Conservation (phyloP, 805 yeast genomes). For the Pichia occidentalis region DNA sequence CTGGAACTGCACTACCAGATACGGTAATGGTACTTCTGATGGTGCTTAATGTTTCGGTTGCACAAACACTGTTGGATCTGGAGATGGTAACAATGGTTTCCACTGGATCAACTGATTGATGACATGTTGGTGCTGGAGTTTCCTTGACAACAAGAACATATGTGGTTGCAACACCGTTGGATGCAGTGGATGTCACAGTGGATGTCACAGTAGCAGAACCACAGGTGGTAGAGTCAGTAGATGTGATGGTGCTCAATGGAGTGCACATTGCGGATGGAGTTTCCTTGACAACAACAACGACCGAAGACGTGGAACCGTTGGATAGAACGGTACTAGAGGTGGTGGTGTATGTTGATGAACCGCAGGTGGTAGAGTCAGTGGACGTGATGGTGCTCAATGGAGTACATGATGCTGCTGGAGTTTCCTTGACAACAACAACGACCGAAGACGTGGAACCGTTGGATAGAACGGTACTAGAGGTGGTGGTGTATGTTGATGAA, state of each 20-base stretch:
- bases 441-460: neutral
- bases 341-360: constrained; percentile 1
- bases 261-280: neutral
- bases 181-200: neutral
- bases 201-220: constrained; percentile 3
- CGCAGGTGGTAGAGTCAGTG: neutral
- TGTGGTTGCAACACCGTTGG: neutral
- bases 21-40: too few relatives aligned
- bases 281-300: neutral
- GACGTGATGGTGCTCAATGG: neutral
- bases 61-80: too few relatives aligned
- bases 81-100: too few relatives aligned
- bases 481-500: constrained; percentile 4
- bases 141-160: constrained; percentile 5
- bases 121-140: constrained; percentile 4
- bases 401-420: constrained; percentile 4
- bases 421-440: neutral
- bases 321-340: neutral
- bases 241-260: constrained; percentile 1
- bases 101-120: too few relatives aligned
- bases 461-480: constrained; percentile 3
- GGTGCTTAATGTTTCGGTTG: too few relatives aligned
- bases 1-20: neutral
- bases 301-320: neutral
- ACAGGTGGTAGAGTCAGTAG: constrained; percentile 5